Evolutionary conservation across 2,329 filamentous ascomycete species (phyloP).

Genomic region (Laburnicola sp.): DNA sequence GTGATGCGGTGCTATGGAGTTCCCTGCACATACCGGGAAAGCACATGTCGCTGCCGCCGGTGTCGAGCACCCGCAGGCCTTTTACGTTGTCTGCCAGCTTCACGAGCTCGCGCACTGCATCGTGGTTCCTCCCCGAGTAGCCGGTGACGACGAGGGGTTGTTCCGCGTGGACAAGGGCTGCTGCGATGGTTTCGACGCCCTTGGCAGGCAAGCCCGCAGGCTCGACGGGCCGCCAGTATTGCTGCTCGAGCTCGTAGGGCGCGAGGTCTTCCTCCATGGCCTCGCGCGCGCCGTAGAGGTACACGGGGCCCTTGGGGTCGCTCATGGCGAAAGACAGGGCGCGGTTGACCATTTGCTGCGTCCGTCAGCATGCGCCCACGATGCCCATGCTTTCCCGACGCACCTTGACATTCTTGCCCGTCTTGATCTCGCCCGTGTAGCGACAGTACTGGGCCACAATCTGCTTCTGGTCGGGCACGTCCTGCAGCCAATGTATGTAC

Average conservation of each 20-base stretch:
- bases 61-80: conserved; percentile 21
- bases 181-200: conserved; percentile 16
- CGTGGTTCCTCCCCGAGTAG: conserved; percentile 20
- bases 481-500: conserved; percentile 52
- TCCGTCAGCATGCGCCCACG: conserved; percentile 11
- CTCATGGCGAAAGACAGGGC: conserved; percentile 34
- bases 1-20: neutral
- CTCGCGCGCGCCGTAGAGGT: conserved; percentile 22
- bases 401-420: conserved; percentile 49
- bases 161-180: conserved; percentile 15
- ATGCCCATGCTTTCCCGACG: neutral
- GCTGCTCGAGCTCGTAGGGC: conserved; percentile 20
- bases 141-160: conserved; percentile 26
- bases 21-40: conserved; percentile 37
- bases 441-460: conserved; percentile 41
- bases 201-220: conserved; percentile 19
- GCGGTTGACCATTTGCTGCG: conserved; percentile 24
- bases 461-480: conserved; percentile 49
- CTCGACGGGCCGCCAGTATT: conserved; percentile 20
- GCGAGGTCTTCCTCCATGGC: conserved; percentile 20
- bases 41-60: conserved; percentile 22
- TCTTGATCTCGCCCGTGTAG: conserved; percentile 35
- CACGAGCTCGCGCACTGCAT: conserved; percentile 15
- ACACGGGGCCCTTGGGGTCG: conserved; percentile 27
- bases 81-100: conserved; percentile 17